Base-by-base conservation (phyloP, 768 basidiomycete species). In the Gloeophyllum trabeum region DNA sequence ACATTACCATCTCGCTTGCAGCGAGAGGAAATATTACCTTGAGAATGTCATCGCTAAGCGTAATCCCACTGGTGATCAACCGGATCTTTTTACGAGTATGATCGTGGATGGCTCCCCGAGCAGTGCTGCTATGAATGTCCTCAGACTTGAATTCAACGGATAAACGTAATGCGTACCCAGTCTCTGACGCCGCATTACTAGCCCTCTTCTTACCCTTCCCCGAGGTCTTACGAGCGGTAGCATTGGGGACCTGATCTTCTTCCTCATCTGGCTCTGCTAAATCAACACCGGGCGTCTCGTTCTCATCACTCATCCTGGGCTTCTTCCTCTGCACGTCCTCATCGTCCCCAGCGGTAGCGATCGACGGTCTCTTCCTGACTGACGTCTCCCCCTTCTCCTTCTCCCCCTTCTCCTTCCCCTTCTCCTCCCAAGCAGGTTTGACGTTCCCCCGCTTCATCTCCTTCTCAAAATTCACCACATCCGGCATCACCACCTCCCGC, bases 1-100 rank as follows among this genome's bases (percentile, higher is more conserved):
- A 26, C 16, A 43, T 44, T 43, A 21, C 41, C 43, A 39, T 22
- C 40, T 28, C 19, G 22, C 32, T 6, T 16, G 16, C 1, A 40
- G 28, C 34, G 34, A 28, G 20, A 21, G 16, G 30, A 32, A 36
- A 14, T 57, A 66, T n/a, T 24, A 79, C 83, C 69, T 76, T 82
- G 39, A 69, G 52, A 3, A 77, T 69, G 16, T 73, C 65, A 4
- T 84, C 78, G 0, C 64, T 48, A 28, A 91, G 59, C 1, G 51
- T 56, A 2, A 85, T 66, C 42, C 80, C 75, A 0, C 88, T 91
- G 1, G 82, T 79, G 67, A 89, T 67, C 40, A 90, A 51, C 28
- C 66, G 64, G 20, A 84, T 51, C 12, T 43, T 45, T 46, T 52
- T 59, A 34, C 50, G 52, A 5, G 48, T 40, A 7, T n/a, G n/a